Percentiles rank a stretch among this genome's conserved stretches.
Evolutionary conservation across 2,329 filamentous ascomycete species (phyloP).

Genomic region (Emericellopsis cladophorae): DNA sequence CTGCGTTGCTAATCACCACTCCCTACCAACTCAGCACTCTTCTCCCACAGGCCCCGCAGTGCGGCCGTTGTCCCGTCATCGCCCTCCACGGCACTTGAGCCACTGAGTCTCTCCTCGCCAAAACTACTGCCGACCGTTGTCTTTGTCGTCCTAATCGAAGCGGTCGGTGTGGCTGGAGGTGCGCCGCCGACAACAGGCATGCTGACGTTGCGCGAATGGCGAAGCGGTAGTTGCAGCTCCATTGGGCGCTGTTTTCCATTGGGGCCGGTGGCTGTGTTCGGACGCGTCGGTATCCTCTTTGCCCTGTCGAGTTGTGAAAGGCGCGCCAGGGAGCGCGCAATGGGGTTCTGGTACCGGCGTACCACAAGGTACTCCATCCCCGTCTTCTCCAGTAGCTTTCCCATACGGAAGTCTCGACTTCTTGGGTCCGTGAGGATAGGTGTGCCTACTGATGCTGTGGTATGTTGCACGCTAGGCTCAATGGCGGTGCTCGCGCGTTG

Average conservation of each 20-base stretch:
- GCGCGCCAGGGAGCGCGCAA: conserved; percentile 42
- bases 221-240: conserved; percentile 11
- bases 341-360: conserved; percentile 57
- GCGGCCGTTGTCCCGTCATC: conserved; percentile 37
- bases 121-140: no score
- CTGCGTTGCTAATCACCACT: conserved; percentile 17
- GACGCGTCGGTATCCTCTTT: conserved; percentile 30
- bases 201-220: conserved; percentile 25
- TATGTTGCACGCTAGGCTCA: conserved; percentile 10
- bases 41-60: conserved; percentile 49
- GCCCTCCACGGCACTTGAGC: conserved; percentile 34
- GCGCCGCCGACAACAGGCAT: conserved; percentile 18
- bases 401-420: conserved; percentile 48
- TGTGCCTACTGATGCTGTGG: no score
- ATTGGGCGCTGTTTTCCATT: conserved; percentile 20
- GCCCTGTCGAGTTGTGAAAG: conserved; percentile 39
- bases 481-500: conserved; percentile 62
- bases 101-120: conserved; percentile 17
- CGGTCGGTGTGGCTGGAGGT: conserved; percentile 13
- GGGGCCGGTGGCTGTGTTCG: conserved; percentile 14
- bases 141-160: conserved; percentile 19
- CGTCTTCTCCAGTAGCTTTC: conserved; percentile 54
- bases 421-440: conserved; percentile 5
- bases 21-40: conserved; percentile 42
- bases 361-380: conserved; percentile 66